Evolutionary conservation across 2,329 filamentous ascomycete species (phyloP).

Genomic region (Zymoseptoria tritici): DNA sequence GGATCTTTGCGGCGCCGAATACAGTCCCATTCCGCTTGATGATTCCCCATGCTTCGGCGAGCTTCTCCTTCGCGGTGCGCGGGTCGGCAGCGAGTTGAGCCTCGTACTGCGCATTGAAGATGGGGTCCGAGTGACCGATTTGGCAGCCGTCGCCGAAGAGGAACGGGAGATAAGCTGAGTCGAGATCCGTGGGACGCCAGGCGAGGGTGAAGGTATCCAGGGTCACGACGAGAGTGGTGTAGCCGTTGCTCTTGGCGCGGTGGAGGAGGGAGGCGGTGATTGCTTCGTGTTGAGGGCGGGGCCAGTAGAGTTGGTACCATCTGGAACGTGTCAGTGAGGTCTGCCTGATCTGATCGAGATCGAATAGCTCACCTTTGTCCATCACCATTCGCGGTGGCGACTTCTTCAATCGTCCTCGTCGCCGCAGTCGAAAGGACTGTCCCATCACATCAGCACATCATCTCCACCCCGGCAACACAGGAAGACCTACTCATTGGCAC

Average conservation of each 20-base stretch:
- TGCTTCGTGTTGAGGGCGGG: conserved; percentile 53
- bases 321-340: too few relatives aligned
- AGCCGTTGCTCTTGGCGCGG: conserved; percentile 56
- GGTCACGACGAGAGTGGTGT: conserved; percentile 61
- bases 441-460: not conserved
- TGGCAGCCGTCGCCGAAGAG: conserved; percentile 43
- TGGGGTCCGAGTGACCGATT: conserved; percentile 51
- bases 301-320: conserved; percentile 54
- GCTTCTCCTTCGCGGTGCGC: conserved; percentile 26
- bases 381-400: conserved; percentile 51
- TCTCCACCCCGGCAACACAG: not conserved
- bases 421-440: conserved; percentile 55
- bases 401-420: conserved; percentile 57
- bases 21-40: conserved; percentile 31
- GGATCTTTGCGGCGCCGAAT: conserved; percentile 27
- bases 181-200: conserved; percentile 51
- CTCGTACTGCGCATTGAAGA: conserved; percentile 48
- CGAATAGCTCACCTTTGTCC: conserved; percentile 4
- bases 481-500: conserved; percentile 49
- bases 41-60: conserved; percentile 32
- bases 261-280: conserved; percentile 57
- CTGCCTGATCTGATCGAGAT: too few relatives aligned
- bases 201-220: conserved; percentile 63
- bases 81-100: conserved; percentile 33
- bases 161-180: conserved; percentile 18